Evolutionary conservation across 2,329 filamentous ascomycete species (phyloP).

Genomic region (Aspergillus sp.): DNA sequence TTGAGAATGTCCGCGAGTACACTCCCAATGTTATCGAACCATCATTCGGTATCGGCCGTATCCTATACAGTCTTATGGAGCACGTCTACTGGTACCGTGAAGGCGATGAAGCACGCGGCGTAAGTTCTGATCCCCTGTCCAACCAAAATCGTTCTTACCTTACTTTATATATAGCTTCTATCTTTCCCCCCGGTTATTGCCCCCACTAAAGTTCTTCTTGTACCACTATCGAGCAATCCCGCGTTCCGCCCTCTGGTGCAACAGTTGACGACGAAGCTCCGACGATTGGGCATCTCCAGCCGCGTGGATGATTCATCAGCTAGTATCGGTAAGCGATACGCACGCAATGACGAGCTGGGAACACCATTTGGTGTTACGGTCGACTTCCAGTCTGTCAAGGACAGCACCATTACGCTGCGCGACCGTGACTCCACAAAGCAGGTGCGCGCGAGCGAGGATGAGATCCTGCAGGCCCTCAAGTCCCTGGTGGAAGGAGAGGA

Average conservation of each 20-base stretch:
- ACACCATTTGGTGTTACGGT: slow-evolving; percentile 92
- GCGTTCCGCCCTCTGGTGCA: slow-evolving; percentile 77
- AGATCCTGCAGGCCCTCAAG: slow-evolving; percentile 73
- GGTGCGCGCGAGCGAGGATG: slow-evolving; percentile 78
- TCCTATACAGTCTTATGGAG: slow-evolving; percentile 89
- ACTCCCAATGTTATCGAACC: slow-evolving; percentile 96
- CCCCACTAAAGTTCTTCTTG: slow-evolving; percentile 93
- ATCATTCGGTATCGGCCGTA: slow-evolving; percentile 94
- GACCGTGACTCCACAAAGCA: slow-evolving; percentile 90
- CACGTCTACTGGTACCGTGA: slow-evolving; percentile 93
- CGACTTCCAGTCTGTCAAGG: slow-evolving; percentile 92
- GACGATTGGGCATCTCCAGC: slow-evolving; percentile 74
- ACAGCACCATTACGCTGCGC: slow-evolving; percentile 80
- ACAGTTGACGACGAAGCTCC: slow-evolving; percentile 72
- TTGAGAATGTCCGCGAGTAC: slow-evolving; percentile 84
- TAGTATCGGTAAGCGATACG: slow-evolving; percentile 91
- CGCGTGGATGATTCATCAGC: slow-evolving; percentile 87
- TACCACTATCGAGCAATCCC: slow-evolving; percentile 78
- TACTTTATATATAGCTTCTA: slow-evolving; percentile 54
- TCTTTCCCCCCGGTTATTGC: slow-evolving; percentile 76
- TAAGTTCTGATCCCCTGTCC: slow-evolving; percentile 52
- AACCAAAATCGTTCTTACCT: slow-evolving; percentile 5
- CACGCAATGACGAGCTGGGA: slow-evolving; percentile 91
- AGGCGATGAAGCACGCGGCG: slow-evolving; percentile 79
- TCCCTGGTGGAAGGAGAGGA: slow-evolving; percentile 62